Evolutionary conservation across 129 eudicot species (phyloP).

Genomic region (Centrapalus pauciflorus): DNA sequence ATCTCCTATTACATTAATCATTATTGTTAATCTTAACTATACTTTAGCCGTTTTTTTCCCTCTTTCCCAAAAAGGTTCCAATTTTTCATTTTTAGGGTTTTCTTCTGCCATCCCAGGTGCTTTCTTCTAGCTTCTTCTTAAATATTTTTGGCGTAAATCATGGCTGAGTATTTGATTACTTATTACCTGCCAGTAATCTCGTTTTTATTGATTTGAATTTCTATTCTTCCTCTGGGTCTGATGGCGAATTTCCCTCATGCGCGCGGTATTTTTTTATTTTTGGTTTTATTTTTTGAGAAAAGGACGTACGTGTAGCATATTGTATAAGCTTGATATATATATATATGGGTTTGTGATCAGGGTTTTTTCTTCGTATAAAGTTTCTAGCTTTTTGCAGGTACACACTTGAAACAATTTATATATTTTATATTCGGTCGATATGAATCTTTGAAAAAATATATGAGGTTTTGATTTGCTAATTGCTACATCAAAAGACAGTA

Average conservation of each 20-base stretch:
- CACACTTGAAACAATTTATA: constrained; percentile 7
- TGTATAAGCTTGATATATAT: background rate
- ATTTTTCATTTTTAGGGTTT: constrained; percentile 30
- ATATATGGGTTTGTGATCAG: background rate
- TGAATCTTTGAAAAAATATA: background rate
- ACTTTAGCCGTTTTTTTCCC: constrained; percentile 4
- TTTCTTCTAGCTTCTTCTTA: background rate
- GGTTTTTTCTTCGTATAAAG: constrained; percentile 17
- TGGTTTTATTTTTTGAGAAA: background rate
- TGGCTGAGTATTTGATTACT: background rate
- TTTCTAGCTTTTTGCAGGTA: constrained; percentile 15
- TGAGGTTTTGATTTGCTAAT: background rate
- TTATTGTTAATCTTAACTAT: constrained; percentile 14
- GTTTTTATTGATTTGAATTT: background rate
- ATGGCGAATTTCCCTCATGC: background rate
- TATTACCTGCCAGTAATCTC: background rate
- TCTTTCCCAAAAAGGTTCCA: background rate
- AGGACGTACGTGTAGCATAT: background rate
- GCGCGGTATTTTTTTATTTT: too few species aligned
- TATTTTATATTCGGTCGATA: background rate
- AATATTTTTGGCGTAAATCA: background rate
- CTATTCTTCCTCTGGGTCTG: background rate
- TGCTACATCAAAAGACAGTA: background rate
- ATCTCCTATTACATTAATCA: constrained; percentile 16
- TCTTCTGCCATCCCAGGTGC: constrained; percentile 10